These are phyloP conservation scores for Meyerozyma sp. DNA, from an alignment of 1,139 yeast genomes.

Conservation along the genomic window DNA sequence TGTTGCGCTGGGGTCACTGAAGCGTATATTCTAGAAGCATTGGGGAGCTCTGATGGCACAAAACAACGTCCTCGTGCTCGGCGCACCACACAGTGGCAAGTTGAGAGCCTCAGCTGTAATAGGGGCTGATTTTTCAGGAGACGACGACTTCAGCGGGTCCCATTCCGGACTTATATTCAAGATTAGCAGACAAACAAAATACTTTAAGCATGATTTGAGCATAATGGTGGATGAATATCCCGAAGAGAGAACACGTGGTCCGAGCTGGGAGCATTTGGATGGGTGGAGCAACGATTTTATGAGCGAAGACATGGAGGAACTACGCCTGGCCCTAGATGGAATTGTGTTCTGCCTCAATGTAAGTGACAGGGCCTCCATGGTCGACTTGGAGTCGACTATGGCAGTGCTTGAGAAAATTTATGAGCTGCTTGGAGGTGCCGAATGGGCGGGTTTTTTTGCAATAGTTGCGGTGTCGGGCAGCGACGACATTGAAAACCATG, in stretches of 20 bases:
- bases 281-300: conserved; percentile 29
- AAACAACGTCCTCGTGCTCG: conserved; percentile 34
- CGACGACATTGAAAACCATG: neutral
- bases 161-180: conserved; percentile 37
- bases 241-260: conserved; percentile 10
- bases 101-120: conserved; percentile 18
- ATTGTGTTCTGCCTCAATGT: conserved; percentile 29
- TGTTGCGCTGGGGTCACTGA: neutral
- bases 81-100: conserved; percentile 36
- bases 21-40: neutral
- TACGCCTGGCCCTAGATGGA: conserved; percentile 36
- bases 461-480: conserved; percentile 4
- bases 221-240: conserved; percentile 38
- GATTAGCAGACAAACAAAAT: conserved; percentile 25
- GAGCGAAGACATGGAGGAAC: conserved; percentile 27
- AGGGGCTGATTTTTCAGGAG: conserved; percentile 3
- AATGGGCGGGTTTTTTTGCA: conserved; percentile 7
- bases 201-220: conserved; percentile 24
- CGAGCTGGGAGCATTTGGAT: conserved; percentile 7
- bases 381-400: neutral
- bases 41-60: conserved; percentile 12
- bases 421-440: conserved; percentile 3
- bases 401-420: neutral
- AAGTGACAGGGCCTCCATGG: conserved; percentile 7
- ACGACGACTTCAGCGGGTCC: conserved; percentile 10